phyloP scores from a whole-genome alignment of 1,139 yeast species.

The Candida sp. region DNA sequence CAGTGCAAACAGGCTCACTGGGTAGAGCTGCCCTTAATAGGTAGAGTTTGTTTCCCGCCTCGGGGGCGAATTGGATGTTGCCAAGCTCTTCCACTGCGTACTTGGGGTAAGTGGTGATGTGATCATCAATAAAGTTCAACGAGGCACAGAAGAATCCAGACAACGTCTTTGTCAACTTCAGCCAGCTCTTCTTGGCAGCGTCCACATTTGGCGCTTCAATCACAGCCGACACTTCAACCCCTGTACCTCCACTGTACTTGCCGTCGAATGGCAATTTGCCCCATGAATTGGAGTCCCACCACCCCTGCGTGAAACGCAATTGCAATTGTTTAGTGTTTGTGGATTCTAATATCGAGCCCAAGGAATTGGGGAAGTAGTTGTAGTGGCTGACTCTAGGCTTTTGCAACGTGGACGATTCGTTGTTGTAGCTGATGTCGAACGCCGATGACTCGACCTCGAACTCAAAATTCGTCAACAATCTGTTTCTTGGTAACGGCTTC shows the following conservation, averaged over 20 bases:
- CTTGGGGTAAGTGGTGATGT: slow-evolving; percentile 78
- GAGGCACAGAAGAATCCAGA: slow-evolving; percentile 98
- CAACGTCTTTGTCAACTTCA: slow-evolving; percentile 68
- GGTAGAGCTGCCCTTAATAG: slow-evolving; percentile 88
- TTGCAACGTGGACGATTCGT: slow-evolving; percentile 14
- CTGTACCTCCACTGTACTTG: slow-evolving; percentile 83
- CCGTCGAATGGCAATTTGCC: slow-evolving; percentile 84
- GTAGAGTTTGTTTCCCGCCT: slow-evolving; percentile 45
- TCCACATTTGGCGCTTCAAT: slow-evolving; percentile 65
- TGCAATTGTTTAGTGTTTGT: slow-evolving; percentile 79
- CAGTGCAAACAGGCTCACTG: slow-evolving; percentile 96
- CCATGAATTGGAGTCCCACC: slow-evolving; percentile 95
- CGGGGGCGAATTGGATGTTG: slow-evolving; percentile 16
- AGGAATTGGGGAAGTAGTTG: slow-evolving; percentile 76
- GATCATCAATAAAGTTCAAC: slow-evolving; percentile 81
- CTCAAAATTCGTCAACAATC: slow-evolving; percentile 66
- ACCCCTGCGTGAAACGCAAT: slow-evolving; percentile 88
- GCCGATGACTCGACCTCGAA: slow-evolving; percentile 63
- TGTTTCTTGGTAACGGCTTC: slow-evolving; percentile 74
- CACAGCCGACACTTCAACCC: slow-evolving; percentile 92
- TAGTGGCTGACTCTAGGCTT: slow-evolving; percentile 49
- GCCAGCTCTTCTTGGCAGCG: slow-evolving; percentile 73
- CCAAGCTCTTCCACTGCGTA: slow-evolving; percentile 17
- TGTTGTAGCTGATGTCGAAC: slow-evolving; percentile 31
- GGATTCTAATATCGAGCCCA: slow-evolving; percentile 76